Conservation (phyloP, 2,329 filamentous ascomycete genomes). For the Didymosphaeria variabile region DNA sequence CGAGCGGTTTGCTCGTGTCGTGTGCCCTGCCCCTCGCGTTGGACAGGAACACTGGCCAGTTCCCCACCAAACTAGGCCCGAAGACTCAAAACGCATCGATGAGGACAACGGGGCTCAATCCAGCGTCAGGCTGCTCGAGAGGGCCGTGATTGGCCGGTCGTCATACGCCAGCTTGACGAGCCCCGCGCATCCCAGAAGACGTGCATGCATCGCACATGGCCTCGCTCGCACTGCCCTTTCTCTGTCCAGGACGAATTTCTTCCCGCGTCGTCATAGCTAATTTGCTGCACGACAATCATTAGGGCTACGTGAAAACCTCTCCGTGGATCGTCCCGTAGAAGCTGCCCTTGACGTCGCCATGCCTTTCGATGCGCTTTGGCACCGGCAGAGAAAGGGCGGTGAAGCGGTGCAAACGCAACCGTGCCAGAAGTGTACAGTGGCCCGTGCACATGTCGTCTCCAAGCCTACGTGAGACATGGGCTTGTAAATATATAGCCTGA, state of each 20-base stretch:
- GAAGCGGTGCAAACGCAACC: constrained; percentile 43
- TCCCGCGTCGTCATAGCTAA: constrained; percentile 31
- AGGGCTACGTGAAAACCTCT: background rate
- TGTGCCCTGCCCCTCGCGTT: constrained; percentile 25
- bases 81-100: constrained; percentile 35
- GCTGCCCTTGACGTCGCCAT: constrained; percentile 32
- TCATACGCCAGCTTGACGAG: constrained; percentile 34
- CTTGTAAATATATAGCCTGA: constrained; percentile 8
- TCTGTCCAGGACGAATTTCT: constrained; percentile 18
- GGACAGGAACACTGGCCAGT: constrained; percentile 12
- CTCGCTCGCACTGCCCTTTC: constrained; percentile 23
- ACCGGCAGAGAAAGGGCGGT: constrained; percentile 48
- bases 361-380: constrained; percentile 39
- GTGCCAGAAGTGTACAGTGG: constrained; percentile 27
- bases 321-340: constrained; percentile 30
- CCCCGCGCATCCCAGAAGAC: constrained; percentile 32
- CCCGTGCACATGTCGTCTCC: constrained; percentile 23
- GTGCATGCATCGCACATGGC: constrained; percentile 33
- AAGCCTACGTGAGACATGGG: constrained; percentile 1
- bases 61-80: constrained; percentile 45
- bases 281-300: constrained; percentile 23
- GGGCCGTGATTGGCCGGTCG: constrained; percentile 36
- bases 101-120: constrained; percentile 42
- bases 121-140: constrained; percentile 25
- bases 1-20: constrained; percentile 9